A percentile compares a stretch with the other conserved stretches of the same genome.
These are phyloP conservation scores for Mycena amicta DNA, from an alignment of 768 basidiomycete genomes.

Conservation along the genomic window DNA sequence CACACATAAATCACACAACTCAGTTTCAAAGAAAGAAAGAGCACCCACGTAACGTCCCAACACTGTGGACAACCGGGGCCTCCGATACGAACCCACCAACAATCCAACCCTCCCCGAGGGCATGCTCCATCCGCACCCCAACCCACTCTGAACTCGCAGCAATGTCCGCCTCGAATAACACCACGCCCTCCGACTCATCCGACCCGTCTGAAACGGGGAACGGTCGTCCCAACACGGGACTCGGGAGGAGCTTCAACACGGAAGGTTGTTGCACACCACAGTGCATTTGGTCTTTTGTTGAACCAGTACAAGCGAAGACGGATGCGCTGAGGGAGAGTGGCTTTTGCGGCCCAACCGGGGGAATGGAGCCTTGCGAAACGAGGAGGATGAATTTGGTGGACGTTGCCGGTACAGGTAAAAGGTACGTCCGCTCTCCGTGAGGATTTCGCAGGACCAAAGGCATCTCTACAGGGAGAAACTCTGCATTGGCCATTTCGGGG, in stretches of 20 bases:
- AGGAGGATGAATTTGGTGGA: constrained; percentile 51
- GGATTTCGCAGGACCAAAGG: constrained; percentile 50
- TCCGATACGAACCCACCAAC: constrained; percentile 51
- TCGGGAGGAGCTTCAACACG: constrained; percentile 64
- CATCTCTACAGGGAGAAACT: constrained; percentile 38
- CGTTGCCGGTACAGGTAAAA: constrained; percentile 47
- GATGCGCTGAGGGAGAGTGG: constrained; percentile 47
- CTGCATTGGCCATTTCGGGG: constrained; percentile 30
- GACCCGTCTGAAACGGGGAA: constrained; percentile 75
- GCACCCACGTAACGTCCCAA: constrained; percentile 49
- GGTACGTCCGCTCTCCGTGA: constrained; percentile 43
- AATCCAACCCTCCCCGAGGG: constrained; percentile 63
- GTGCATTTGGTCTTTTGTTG: constrained; percentile 4
- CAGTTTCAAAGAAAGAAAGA: constrained; percentile 8
- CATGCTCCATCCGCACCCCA: constrained; percentile 53
- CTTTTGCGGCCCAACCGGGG: constrained; percentile 52
- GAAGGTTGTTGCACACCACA: constrained; percentile 49
- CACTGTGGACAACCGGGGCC: constrained; percentile 33
- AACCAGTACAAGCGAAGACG: constrained; percentile 47
- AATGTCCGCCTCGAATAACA: constrained; percentile 60
- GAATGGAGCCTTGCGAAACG: constrained; percentile 61
- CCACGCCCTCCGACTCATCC: constrained; percentile 76
- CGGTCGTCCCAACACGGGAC: constrained; percentile 48
- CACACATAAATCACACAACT: constrained; percentile 10
- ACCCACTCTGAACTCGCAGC: constrained; percentile 40